phyloP scores from a whole-genome alignment of 495 filamentous ascomycete species.

The Xylaria telfairii region DNA sequence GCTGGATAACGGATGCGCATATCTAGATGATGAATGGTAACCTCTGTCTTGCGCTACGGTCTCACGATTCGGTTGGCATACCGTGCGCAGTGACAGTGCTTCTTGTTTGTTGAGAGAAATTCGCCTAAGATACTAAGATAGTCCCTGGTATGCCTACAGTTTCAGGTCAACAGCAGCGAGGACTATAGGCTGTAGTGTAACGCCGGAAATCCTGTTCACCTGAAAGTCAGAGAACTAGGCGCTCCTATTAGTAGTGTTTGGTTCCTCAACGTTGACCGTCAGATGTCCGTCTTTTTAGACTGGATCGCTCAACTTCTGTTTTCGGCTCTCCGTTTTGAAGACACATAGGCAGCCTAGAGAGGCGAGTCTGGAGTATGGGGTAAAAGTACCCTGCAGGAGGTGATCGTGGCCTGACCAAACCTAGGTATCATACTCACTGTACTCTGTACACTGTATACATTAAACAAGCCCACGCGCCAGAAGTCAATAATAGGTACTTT shows the following conservation, averaged over 20 bases:
- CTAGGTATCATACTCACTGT: neutral
- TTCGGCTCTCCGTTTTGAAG: neutral
- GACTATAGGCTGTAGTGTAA: conserved; percentile 20
- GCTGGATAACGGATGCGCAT: neutral
- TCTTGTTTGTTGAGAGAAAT: neutral
- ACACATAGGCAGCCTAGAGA: neutral
- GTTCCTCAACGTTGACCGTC: neutral
- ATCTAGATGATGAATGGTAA: neutral
- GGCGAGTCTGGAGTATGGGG: conserved; percentile 14
- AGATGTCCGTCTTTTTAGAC: neutral
- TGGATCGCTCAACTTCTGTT: neutral
- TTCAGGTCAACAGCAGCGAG: conserved; percentile 24
- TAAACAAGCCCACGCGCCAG: neutral
- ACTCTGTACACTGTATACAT: neutral
- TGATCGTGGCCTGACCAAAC: conserved; percentile 3
- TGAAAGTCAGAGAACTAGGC: neutral
- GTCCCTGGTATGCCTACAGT: conserved; percentile 11
- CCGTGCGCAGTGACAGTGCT: conserved; percentile 5
- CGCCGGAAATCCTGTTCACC: conserved; percentile 17
- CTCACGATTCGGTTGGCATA: conserved; percentile 5
- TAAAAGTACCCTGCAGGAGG: conserved; percentile 27
- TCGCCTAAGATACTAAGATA: neutral
- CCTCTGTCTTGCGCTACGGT: neutral
- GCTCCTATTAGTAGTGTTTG: neutral
- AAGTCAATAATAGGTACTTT: neutral